phyloP scores from a whole-genome alignment of 352 stramenopile species.

The Phytophthora idaei region DNA sequence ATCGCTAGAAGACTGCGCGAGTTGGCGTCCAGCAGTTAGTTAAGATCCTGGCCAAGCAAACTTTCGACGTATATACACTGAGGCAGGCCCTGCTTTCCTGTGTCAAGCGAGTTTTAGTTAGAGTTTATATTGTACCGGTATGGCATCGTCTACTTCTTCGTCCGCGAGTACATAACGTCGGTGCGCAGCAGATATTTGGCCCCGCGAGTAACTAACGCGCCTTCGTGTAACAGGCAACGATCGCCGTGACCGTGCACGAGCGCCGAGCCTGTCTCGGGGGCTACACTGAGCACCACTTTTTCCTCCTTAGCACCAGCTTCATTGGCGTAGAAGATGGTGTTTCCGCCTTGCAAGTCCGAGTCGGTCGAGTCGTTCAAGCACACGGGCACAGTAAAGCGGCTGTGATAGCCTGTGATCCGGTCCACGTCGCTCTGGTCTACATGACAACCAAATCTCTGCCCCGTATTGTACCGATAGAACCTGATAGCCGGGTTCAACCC shows the following conservation, averaged over 20 bases:
- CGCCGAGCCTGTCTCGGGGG: conserved; percentile 66
- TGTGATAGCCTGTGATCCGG: conserved; percentile 67
- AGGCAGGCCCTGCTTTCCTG: background rate
- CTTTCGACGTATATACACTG: conserved; percentile 30
- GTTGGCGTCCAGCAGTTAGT: conserved; percentile 44
- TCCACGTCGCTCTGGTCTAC: conserved; percentile 89
- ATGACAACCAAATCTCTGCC: conserved; percentile 80
- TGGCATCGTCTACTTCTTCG: conserved; percentile 19
- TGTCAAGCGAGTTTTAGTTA: background rate
- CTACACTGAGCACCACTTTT: conserved; percentile 59
- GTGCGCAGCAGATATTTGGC: conserved; percentile 79
- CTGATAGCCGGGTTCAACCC: conserved; percentile 76
- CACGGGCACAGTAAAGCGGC: conserved; percentile 82
- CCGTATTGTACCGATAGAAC: conserved; percentile 76
- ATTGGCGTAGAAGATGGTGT: conserved; percentile 78
- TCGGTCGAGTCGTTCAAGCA: conserved; percentile 81
- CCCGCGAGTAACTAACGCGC: conserved; percentile 58
- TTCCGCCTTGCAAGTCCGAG: conserved; percentile 70
- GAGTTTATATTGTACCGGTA: background rate
- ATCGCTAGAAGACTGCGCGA: conserved; percentile 73
- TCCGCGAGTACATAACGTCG: conserved; percentile 81
- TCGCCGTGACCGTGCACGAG: conserved; percentile 81
- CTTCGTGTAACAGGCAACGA: conserved; percentile 79
- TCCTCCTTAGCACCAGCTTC: conserved; percentile 48
- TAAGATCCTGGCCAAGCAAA: conserved; percentile 13